These are phyloP conservation scores for Vaccinium vitisidaea DNA, from an alignment of 148 eudicot genomes.

Conservation along the genomic window DNA sequence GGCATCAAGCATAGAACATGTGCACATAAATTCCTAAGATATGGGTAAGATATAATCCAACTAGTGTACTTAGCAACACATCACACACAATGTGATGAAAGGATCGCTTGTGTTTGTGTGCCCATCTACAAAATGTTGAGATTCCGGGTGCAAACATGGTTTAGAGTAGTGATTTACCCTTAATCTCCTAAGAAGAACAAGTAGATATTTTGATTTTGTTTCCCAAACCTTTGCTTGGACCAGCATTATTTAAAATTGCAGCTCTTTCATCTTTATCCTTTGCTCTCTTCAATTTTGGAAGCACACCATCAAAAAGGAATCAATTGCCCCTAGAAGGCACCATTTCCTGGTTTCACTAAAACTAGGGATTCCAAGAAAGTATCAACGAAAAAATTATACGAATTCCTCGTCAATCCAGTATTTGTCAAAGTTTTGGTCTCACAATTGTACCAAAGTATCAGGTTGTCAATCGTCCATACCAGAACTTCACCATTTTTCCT, in stretches of 20 bases:
- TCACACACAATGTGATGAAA: not conserved
- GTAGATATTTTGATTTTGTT: not conserved
- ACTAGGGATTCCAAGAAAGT: not conserved
- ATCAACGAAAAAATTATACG: not conserved
- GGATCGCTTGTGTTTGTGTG: not conserved
- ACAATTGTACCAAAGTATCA: not conserved
- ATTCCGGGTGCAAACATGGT: not conserved
- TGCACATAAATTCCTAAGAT: not conserved
- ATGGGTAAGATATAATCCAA: no score
- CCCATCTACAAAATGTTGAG: not conserved
- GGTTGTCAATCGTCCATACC: not conserved
- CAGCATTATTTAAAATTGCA: not conserved
- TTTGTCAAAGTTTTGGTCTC: not conserved
- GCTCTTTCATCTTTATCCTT: not conserved
- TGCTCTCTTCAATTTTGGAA: not conserved
- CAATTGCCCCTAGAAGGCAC: no score
- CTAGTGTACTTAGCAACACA: not conserved
- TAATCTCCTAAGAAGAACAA: not conserved
- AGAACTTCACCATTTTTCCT: not conserved
- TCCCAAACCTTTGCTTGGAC: not conserved
- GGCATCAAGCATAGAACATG: not conserved
- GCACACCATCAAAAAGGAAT: not conserved
- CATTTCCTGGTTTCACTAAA: no score
- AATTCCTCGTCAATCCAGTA: not conserved
- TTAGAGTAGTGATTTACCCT: not conserved